A percentile compares a stretch with the other conserved stretches of the same genome.
Evolutionary conservation across 2,329 filamentous ascomycete genomes (phyloP).

Genomic region (Curvularia verruculosa): DNA sequence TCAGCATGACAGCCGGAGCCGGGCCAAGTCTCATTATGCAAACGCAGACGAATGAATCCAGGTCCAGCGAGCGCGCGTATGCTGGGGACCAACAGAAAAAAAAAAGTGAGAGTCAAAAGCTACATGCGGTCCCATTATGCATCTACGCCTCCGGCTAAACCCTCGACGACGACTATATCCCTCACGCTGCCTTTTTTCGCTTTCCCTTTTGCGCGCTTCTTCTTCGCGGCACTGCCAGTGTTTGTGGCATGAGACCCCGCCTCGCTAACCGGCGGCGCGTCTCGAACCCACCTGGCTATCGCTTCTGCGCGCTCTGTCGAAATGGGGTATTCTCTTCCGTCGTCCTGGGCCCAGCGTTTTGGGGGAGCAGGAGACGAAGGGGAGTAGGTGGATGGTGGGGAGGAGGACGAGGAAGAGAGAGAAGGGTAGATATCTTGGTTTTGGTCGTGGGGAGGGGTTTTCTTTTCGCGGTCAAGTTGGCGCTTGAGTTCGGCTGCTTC

Average conservation of each 20-base stretch:
- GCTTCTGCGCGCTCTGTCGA: conserved; percentile 71
- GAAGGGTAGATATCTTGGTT: background rate
- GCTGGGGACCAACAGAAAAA: no score
- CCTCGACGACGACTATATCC: no score
- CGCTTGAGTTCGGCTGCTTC: conserved; percentile 53
- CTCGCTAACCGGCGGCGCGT: conserved; percentile 51
- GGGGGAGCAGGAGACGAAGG: background rate
- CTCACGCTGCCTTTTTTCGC: conserved; percentile 9
- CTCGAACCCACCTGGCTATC: conserved; percentile 71
- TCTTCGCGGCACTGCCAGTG: conserved; percentile 42
- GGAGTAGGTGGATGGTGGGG: background rate
- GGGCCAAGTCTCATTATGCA: no score
- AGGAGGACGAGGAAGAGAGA: background rate
- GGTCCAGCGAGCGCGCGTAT: no score
- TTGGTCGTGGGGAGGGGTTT: background rate
- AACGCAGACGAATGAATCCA: no score
- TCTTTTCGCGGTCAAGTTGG: background rate
- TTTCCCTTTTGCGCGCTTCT: conserved; percentile 40
- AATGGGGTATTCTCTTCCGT: conserved; percentile 72
- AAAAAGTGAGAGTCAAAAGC: no score
- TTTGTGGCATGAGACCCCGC: conserved; percentile 43
- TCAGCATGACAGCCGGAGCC: no score
- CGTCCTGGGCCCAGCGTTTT: conserved; percentile 68
- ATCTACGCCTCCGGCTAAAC: no score
- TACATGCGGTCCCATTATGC: no score